Evolutionary conservation across 805 yeast species (phyloP).

Genomic region (Suhomyces canberraensis): DNA sequence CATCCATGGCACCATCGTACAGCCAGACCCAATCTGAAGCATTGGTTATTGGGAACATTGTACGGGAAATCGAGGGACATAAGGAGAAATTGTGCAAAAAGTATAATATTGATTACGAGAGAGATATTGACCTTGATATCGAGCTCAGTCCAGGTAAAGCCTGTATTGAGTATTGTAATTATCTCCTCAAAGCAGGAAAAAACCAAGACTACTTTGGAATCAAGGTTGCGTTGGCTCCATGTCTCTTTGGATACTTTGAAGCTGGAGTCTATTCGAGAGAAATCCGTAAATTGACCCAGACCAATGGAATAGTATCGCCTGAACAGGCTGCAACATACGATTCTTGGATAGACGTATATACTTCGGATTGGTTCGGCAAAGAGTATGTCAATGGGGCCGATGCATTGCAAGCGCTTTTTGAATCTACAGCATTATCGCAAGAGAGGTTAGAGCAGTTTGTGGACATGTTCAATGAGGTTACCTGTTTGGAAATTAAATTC

Average conservation of each 20-base stretch:
- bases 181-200: conserved; percentile 51
- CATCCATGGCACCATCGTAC: conserved; percentile 56
- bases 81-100: conserved; percentile 41
- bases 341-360: conserved; percentile 64
- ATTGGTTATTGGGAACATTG: conserved; percentile 48
- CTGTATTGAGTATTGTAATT: conserved; percentile 58
- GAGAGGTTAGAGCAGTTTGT: conserved; percentile 50
- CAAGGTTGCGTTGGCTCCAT: conserved; percentile 69
- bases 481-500: conserved; percentile 59
- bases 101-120: conserved; percentile 39
- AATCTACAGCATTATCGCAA: conserved; percentile 28
- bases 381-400: conserved; percentile 52
- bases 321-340: conserved; percentile 31
- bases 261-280: conserved; percentile 43
- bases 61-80: conserved; percentile 56
- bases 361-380: conserved; percentile 51
- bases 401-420: conserved; percentile 44
- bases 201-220: conserved; percentile 60
- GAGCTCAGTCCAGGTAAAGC: conserved; percentile 52
- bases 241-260: conserved; percentile 66
- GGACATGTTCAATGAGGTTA: conserved; percentile 57
- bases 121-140: conserved; percentile 37
- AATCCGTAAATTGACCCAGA: conserved; percentile 12
- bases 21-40: conserved; percentile 50
- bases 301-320: conserved; percentile 13